Base-by-base conservation (phyloP, 495 filamentous ascomycete genomes). In the Paragyromitra xinjiangensis region DNA sequence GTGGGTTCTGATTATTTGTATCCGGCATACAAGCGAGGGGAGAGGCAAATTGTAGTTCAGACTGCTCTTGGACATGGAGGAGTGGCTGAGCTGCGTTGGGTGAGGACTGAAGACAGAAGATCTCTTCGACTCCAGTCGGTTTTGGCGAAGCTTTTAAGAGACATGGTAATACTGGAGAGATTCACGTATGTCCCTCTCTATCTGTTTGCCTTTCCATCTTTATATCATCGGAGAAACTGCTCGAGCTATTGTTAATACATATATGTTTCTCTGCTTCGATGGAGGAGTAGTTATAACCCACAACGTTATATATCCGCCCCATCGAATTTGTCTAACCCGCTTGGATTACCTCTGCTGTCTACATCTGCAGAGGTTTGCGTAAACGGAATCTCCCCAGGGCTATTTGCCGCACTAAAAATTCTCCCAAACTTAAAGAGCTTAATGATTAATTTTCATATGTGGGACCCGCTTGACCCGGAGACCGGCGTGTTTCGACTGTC, bases 281-380 rank as follows among this genome's bases (percentile, higher is more conserved):
- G 68, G 44, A 14, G 50, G 44, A 61, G 64, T 69, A 78, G 76
- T 58, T 78, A 63, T 22, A 70, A 76, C 22, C 76, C 76, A 39
- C 71, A 76, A 12, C 45, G 58, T 6, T 75, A 71, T 64, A n/a
- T 55, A 24, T 64, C 58, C 29, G 42, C 40, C 24, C 29, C 19
- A 59, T 6, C 40, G 55, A 24, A 45, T 63, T 19, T 29, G 19
- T 26, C 26, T 5, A 37, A 55, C 14, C 22, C 44, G 9, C 8
- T 29, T n/a, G 11, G 56, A 6, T 4, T 58, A 0, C 65, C 22
- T 24, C n/a, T 40, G 26, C 65, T 22, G 24, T 51, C 66, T 5
- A 39, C 6, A 3, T 16, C 16, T 11, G 22, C 40, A 37, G 42
- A 34, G 9, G 14, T 26, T n/a, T 34, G 40, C n/a, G 14, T 67